Evolutionary conservation across 2,329 filamentous ascomycete genomes (phyloP).

Genomic region (Cyphellophora europaea): DNA sequence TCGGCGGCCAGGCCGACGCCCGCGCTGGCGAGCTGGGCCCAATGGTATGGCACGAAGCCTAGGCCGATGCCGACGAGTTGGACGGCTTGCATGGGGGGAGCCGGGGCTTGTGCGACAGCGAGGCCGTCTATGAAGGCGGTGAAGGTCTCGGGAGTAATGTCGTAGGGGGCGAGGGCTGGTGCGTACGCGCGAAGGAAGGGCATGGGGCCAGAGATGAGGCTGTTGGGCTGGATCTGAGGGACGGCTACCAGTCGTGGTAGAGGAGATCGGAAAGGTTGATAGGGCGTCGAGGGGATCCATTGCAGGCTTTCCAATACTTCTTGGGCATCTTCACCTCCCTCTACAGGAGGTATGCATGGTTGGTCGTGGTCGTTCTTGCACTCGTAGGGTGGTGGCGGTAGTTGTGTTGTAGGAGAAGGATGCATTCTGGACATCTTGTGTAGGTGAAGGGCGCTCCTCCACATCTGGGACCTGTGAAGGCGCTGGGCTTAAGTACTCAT

Average conservation of each 20-base stretch:
- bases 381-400: no score
- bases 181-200: constrained; percentile 12
- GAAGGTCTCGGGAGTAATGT: constrained; percentile 7
- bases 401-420: no score
- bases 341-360: no score
- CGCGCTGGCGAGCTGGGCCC: constrained; percentile 5
- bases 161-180: constrained; percentile 3
- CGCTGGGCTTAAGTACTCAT: no score
- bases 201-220: constrained; percentile 1
- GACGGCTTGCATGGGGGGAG: constrained; percentile 6
- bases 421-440: no score
- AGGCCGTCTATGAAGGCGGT: constrained; percentile 13
- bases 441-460: no score
- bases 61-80: constrained; percentile 6
- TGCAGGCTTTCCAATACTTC: no score
- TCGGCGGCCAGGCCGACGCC: constrained; percentile 4
- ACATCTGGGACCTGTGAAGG: no score
- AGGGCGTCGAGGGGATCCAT: no score
- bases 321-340: no score
- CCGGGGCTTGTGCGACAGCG: constrained; percentile 6
- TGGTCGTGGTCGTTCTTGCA: no score
- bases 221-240: constrained; percentile 7
- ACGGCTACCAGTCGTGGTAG: constrained; percentile 8
- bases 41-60: constrained; percentile 9
- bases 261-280: no score